Base-by-base conservation (phyloP, 2,329 filamentous ascomycete genomes). In the Biscogniauxia mediterranea region DNA sequence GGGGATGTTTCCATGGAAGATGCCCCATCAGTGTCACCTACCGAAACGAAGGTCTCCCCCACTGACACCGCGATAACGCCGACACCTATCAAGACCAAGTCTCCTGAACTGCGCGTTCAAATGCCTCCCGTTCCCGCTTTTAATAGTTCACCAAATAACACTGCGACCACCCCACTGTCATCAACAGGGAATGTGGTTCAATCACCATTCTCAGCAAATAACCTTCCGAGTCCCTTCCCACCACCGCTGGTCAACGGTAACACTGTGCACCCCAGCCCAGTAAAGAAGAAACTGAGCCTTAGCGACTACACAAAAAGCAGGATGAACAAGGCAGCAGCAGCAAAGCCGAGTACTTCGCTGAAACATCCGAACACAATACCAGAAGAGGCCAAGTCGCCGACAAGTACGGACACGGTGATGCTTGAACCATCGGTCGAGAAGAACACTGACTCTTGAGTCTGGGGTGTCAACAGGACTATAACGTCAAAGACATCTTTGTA, bases 271-370 rank as follows among this genome's bases (percentile, higher is more conserved):
- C 84, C 85, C 2, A 88, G 85, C 64, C 86, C 87, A 2, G 77
- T 86, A 32, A 88, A 88, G 75, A 89, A 89, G 79, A 89, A 89
- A 73, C 75, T 89, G 46, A 89, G 85, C 64, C 73, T 89, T 1
- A 89, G 85, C 68, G 87, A 89, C 69, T 89, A 89, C 68, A 84
- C 80, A 8, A 86, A 85, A 71, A 85, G 82, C 64, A 78, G 83
- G 56, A 79, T 82, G 76, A 83, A 82, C 68, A 87, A 85, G 69
- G 80, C 80, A 2, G 80, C 80, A 2, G 80, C 70, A 68, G 78
- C 75, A 26, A 79, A 78, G 62, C 77, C 79, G 9, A 72, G 72
- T 1, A 64, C 73, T 7, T 63, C 70, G 25, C 63, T 80, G 23
- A 83, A 81, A 66, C 70, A 77, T 21, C 71, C 75, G 13, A 65